Evolutionary conservation across 2,329 filamentous ascomycete species (phyloP).

Genomic region (Aspergillus glaucus): DNA sequence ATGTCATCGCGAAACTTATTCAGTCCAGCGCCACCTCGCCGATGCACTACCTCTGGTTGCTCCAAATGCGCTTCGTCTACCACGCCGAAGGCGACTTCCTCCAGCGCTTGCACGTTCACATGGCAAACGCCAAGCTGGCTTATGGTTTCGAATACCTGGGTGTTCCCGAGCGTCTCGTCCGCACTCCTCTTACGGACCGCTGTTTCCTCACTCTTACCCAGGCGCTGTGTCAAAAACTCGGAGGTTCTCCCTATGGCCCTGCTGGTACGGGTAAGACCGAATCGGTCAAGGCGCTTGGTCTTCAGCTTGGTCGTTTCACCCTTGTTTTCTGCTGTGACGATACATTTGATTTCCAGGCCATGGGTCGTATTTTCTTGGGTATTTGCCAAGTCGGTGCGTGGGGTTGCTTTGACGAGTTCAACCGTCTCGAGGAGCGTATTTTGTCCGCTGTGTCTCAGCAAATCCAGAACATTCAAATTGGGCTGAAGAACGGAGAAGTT

Average conservation of each 20-base stretch:
- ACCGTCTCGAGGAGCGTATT: constrained; percentile 95
- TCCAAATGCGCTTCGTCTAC: constrained; percentile 97
- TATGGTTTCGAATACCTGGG: constrained; percentile 98
- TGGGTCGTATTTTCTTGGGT: constrained; percentile 98
- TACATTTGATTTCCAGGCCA: constrained; percentile 98
- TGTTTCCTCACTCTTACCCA: constrained; percentile 98
- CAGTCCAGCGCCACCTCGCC: constrained; percentile 66
- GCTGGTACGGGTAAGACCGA: constrained; percentile 98
- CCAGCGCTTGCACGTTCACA: constrained; percentile 80
- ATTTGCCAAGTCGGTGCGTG: constrained; percentile 98
- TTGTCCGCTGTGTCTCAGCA: constrained; percentile 97
- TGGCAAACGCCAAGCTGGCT: constrained; percentile 91
- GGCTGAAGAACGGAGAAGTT: constrained; percentile 74
- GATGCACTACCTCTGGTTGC: constrained; percentile 82
- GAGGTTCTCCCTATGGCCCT: constrained; percentile 94
- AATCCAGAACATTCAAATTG: constrained; percentile 98
- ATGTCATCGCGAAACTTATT: constrained; percentile 82
- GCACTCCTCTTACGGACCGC: constrained; percentile 92
- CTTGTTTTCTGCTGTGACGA: constrained; percentile 99
- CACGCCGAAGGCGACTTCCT: constrained; percentile 71
- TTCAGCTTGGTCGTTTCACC: constrained; percentile 94
- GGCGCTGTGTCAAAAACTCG: constrained; percentile 86
- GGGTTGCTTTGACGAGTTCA: constrained; percentile 99
- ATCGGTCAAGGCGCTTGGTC: constrained; percentile 93
- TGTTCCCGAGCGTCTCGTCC: constrained; percentile 89